Evolutionary conservation across 106 monocot species (phyloP).

Genomic region (Dioscorea dumetorum): DNA sequence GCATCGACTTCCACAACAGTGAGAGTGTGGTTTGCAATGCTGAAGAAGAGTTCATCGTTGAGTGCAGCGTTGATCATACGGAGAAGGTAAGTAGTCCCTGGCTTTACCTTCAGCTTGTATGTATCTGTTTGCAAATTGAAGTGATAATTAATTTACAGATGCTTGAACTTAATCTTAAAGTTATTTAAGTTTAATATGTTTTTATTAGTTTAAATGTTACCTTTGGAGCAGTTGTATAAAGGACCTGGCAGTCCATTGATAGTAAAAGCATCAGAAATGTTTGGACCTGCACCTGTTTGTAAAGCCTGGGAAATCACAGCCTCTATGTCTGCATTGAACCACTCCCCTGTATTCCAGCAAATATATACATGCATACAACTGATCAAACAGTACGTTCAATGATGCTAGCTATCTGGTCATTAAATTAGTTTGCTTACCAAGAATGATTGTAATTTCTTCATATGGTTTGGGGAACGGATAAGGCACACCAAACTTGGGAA

Average conservation of each 20-base stretch:
- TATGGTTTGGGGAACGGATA: conserved; percentile 48
- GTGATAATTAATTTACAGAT: not conserved
- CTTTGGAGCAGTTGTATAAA: conserved; percentile 31
- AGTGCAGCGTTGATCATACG: conserved; percentile 54
- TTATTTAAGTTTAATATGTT: too few relatives aligned
- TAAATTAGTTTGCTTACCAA: conserved; percentile 15
- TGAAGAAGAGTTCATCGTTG: conserved; percentile 63
- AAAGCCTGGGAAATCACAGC: conserved; percentile 34
- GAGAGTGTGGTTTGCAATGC: conserved; percentile 44
- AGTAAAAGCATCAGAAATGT: conserved; percentile 41
- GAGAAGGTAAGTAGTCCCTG: conserved; percentile 41
- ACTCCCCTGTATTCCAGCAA: conserved; percentile 24
- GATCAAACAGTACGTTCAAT: not conserved
- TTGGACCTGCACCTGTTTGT: conserved; percentile 39
- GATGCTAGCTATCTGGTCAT: not conserved
- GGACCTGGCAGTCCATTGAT: conserved; percentile 45
- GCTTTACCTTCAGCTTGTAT: conserved; percentile 42
- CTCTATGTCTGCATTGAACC: conserved; percentile 37
- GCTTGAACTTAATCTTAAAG: too few relatives aligned
- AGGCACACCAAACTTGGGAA: conserved; percentile 29
- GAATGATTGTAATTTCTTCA: conserved; percentile 37
- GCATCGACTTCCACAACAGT: conserved; percentile 48
- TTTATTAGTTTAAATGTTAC: not conserved
- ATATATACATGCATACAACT: not conserved
- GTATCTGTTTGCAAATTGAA: conserved; percentile 30